Conservation (phyloP, 1,139 yeast genomes). For the Nakaseomyces sp. region DNA sequence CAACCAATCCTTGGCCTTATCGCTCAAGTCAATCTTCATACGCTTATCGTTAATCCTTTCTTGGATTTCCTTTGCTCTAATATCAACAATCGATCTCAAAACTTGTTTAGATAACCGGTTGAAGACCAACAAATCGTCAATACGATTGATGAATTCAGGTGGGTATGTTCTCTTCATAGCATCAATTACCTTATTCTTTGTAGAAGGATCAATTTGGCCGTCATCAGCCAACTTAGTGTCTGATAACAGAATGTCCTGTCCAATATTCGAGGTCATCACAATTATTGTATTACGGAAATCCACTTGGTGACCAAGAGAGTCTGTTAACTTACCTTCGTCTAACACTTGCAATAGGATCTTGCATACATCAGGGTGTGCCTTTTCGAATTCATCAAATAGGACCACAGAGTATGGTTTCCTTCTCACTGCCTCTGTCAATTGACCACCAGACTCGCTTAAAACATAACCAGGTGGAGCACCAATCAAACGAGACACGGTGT, state of each 20-base stretch:
- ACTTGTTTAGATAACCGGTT: conserved; percentile 75
- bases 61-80: conserved; percentile 70
- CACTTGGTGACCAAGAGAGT: conserved; percentile 86
- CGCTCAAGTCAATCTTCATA: conserved; percentile 50
- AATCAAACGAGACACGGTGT: conserved; percentile 76
- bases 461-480: conserved; percentile 99
- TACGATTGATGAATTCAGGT: conserved; percentile 89
- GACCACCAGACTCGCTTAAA: conserved; percentile 89
- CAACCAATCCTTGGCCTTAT: conserved; percentile 65
- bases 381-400: conserved; percentile 91
- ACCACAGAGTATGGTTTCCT: conserved; percentile 91
- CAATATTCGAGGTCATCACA: conserved; percentile 96
- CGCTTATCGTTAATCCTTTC: conserved; percentile 73
- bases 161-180: conserved; percentile 67
- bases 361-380: conserved; percentile 90
- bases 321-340: conserved; percentile 91
- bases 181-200: conserved; percentile 53
- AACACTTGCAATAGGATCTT: conserved; percentile 82
- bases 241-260: conserved; percentile 74
- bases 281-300: conserved; percentile 91
- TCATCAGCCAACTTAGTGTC: conserved; percentile 47
- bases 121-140: conserved; percentile 85
- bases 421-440: conserved; percentile 89
- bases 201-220: conserved; percentile 40
- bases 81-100: conserved; percentile 69